A percentile compares a stretch with the other conserved stretches of the same genome.
phyloP scores from a whole-genome alignment of 768 basidiomycete genomes.

The Termitomyces sp. region DNA sequence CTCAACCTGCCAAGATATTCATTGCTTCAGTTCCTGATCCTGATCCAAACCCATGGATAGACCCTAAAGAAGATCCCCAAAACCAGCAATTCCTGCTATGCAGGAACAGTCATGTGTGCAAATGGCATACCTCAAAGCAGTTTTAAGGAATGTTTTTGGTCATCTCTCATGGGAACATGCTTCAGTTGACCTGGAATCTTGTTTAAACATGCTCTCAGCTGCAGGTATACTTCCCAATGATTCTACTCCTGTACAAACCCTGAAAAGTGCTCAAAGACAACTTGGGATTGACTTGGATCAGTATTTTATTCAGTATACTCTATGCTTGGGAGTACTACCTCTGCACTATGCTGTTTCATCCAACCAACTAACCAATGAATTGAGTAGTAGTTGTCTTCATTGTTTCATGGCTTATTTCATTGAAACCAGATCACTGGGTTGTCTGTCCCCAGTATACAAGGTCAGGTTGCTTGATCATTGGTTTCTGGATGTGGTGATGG shows the following conservation, averaged over 20 bases:
- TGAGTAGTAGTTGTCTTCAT: too few species aligned
- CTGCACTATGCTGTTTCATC: too few species aligned
- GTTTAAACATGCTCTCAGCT: neutral
- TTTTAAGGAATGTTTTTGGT: neutral
- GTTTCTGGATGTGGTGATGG: too few species aligned
- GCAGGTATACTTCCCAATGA: neutral
- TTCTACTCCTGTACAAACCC: neutral
- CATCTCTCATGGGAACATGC: neutral
- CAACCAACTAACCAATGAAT: too few species aligned
- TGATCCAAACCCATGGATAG: neutral
- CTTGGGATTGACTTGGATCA: neutral
- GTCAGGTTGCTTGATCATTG: too few species aligned
- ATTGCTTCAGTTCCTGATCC: neutral
- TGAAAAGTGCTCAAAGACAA: neutral
- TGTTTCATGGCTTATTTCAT: too few species aligned
- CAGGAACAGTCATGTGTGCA: neutral
- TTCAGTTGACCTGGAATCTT: neutral
- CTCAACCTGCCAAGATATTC: neutral
- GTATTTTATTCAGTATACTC: neutral
- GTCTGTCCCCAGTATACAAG: too few species aligned
- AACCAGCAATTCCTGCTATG: neutral
- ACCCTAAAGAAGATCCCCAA: neutral
- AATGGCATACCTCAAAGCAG: slow-evolving; percentile 1
- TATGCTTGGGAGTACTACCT: too few species aligned
- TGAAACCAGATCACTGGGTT: too few species aligned